phyloP scores from a whole-genome alignment of 2,329 filamentous ascomycete genomes.

The Passalora sequoiae region DNA sequence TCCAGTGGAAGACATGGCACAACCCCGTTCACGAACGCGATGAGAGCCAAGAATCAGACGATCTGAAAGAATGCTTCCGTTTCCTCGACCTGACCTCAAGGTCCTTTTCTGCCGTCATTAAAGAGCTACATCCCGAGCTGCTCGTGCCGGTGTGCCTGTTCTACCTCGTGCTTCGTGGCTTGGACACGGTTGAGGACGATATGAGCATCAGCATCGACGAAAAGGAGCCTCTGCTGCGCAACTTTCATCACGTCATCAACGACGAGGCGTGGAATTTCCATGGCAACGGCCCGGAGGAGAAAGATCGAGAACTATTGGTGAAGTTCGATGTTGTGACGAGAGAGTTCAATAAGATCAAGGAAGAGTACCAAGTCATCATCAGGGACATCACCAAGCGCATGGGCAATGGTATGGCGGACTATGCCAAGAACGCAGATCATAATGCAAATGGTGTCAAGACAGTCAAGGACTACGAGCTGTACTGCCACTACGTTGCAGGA shows the following conservation, averaged over 20 bases:
- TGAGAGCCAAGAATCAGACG: slow-evolving; percentile 65
- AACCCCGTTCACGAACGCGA: slow-evolving; percentile 85
- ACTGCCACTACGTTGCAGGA: slow-evolving; percentile 98
- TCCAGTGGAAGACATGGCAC: slow-evolving; percentile 76
- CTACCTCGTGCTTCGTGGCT: slow-evolving; percentile 83
- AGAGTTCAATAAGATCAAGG: slow-evolving; percentile 85
- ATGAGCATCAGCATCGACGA: slow-evolving; percentile 78
- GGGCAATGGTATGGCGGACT: slow-evolving; percentile 99
- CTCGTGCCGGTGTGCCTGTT: slow-evolving; percentile 84
- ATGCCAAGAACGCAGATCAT: slow-evolving; percentile 75
- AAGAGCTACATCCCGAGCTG: slow-evolving; percentile 91
- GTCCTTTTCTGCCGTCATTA: slow-evolving; percentile 87
- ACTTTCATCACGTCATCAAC: slow-evolving; percentile 74
- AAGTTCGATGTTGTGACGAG: slow-evolving; percentile 82
- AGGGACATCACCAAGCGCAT: slow-evolving; percentile 89
- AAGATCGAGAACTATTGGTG: slow-evolving; percentile 85
- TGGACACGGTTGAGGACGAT: slow-evolving; percentile 99
- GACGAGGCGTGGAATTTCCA: slow-evolving; percentile 86
- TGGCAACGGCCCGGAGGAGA: slow-evolving; percentile 83
- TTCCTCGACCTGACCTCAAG: slow-evolving; percentile 84
- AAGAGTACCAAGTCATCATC: slow-evolving; percentile 77
- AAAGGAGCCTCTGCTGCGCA: slow-evolving; percentile 80
- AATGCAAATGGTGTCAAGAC: slow-evolving; percentile 69
- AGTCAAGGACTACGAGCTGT: slow-evolving; percentile 84
- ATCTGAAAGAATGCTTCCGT: slow-evolving; percentile 76